Evolutionary conservation across 495 filamentous ascomycete species (phyloP), one percentile per base, ranked within the genome.

Genomic region (Xylaria longipes): DNA sequence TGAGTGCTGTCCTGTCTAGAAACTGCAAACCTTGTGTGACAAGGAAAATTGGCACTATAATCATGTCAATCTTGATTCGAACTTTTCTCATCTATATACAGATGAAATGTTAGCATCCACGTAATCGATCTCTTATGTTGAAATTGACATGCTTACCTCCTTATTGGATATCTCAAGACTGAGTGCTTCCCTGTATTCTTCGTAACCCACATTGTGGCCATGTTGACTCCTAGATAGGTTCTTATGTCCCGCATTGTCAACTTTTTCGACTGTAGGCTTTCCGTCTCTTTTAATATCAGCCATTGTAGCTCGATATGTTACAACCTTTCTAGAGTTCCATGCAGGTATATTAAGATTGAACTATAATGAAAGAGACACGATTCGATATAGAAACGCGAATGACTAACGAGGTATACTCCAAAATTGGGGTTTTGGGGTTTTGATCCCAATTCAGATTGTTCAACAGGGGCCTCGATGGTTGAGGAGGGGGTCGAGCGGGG

Each of bases 1-100:
- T 87, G 73, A 89, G 81, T n/a, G 82, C 82, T 67, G 85, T 87
- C 74, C 88, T 88, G 72, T 89, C 87, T 11, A 88, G 74, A 68
- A 87, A 89, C 75, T 87, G 81, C 9, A 81, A 65, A 61, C 85
- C 77, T 69, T 89, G 88, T 1, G 84, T 87, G 5, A 87, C 70
- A 29, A 86, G 83, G 5, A 89, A 76, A 20, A 88, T 74, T 0
- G 87, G 87, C 27, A 88, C 79, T 45, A 89, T 73, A 7, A 81
- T 77, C 2, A 79, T 37, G 70, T 89, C 87, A 66, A 88, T 86
- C 72, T 87, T 87, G 25, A 84, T 73, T 1, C 88, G 72, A 0
- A 88, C 82, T 56, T 41, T 63, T 37, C 69, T 41, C 33, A 63
- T 46, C 69, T 71, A 11, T n/a, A 11, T 60, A n/a, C n/a, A 43